Evolutionary conservation across 768 basidiomycete genomes (phyloP).

Genomic region (Dacryopinax primogenitus): DNA sequence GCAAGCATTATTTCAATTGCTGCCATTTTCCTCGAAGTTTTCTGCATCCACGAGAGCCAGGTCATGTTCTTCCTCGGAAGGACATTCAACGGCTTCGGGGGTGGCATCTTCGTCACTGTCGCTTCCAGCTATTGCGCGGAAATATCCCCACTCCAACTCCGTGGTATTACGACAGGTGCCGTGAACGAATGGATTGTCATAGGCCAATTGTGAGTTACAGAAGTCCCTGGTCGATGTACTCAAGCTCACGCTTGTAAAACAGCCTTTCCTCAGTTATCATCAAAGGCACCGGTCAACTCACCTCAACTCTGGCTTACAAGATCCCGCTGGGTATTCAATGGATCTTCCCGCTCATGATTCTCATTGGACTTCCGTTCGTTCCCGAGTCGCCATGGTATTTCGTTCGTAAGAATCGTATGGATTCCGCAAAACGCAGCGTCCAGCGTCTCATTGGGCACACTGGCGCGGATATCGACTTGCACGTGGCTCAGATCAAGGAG

Average conservation of each 20-base stretch:
- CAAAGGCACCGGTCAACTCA: not conserved
- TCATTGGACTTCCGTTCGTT: constrained; percentile 21
- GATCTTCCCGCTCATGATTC: constrained; percentile 24
- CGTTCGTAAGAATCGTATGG: constrained; percentile 22
- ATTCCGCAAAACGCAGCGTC: constrained; percentile 22
- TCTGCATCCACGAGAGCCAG: not conserved
- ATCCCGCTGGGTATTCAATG: constrained; percentile 11
- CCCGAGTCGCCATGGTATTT: constrained; percentile 24
- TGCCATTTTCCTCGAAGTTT: not conserved
- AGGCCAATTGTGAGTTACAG: not conserved
- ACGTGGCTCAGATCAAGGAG: constrained; percentile 4
- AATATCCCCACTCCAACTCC: not conserved
- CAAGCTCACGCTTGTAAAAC: not conserved
- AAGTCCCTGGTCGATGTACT: not conserved
- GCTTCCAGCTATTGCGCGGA: constrained; percentile 5
- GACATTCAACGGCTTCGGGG: not conserved
- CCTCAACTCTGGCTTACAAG: constrained; percentile 12
- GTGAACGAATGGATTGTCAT: constrained; percentile 4
- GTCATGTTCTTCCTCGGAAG: constrained; percentile 1
- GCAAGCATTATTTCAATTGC: not conserved
- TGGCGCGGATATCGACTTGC: not conserved
- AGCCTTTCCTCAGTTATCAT: not conserved
- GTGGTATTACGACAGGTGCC: not conserved
- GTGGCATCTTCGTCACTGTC: constrained; percentile 4
- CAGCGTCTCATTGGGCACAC: constrained; percentile 13